phyloP scores from a whole-genome alignment of 1,284 basidiomycete species.

The Stygiomarasmius scandens region DNA sequence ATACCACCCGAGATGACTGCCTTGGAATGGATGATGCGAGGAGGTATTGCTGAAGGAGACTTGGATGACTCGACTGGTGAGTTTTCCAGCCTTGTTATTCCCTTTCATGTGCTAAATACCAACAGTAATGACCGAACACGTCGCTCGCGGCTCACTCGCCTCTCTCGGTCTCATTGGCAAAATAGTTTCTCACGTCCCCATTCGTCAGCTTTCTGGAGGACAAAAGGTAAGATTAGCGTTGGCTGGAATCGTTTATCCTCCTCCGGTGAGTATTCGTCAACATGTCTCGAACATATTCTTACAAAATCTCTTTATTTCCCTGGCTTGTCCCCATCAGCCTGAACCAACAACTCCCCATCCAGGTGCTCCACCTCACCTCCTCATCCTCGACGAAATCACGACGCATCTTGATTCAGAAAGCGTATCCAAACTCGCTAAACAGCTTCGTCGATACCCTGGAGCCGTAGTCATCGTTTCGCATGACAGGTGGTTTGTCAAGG shows the following conservation, averaged over 20 bases:
- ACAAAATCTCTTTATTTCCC: neutral
- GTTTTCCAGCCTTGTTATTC: neutral
- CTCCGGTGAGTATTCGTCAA: neutral
- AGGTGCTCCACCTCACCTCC: constrained; percentile 47
- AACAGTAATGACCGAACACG: constrained; percentile 40
- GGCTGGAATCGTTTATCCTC: constrained; percentile 45
- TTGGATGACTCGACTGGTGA: neutral
- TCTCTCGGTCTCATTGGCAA: constrained; percentile 52
- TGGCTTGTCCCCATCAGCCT: neutral
- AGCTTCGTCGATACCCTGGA: constrained; percentile 57
- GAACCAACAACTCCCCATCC: neutral
- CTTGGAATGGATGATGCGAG: constrained; percentile 39
- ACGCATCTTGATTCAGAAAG: constrained; percentile 74
- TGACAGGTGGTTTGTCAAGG: constrained; percentile 54
- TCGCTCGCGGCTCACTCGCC: constrained; percentile 48
- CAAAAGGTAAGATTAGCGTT: constrained; percentile 59
- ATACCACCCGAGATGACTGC: constrained; percentile 30
- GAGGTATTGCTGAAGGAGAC: constrained; percentile 1
- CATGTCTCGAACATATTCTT: too few relatives aligned
- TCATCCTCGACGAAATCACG: constrained; percentile 69
- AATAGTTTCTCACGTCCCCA: constrained; percentile 46
- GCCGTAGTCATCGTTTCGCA: constrained; percentile 70
- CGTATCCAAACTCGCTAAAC: constrained; percentile 59
- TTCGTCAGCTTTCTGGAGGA: constrained; percentile 57
- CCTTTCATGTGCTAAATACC: too few relatives aligned